These are phyloP conservation scores for Auxenochlorella pyrenoidosa DNA, from an alignment of 139 green algal species.

Conservation along the genomic window DNA sequence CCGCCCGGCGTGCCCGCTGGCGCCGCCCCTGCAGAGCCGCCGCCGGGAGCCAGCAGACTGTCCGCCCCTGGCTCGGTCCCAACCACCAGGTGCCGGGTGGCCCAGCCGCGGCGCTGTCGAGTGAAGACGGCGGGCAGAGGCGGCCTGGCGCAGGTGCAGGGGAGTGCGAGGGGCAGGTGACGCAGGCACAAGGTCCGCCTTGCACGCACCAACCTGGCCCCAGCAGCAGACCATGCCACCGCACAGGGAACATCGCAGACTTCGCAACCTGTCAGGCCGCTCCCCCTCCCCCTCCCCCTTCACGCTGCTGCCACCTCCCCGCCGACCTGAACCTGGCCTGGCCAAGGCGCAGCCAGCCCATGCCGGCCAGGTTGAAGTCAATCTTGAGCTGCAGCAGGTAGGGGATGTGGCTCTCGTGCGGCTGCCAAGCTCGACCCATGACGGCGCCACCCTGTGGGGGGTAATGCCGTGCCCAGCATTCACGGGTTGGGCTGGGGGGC, in stretches of 20 bases:
- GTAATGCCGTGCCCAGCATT: no score
- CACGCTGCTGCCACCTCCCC: neutral
- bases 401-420: constrained; percentile 93
- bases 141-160: constrained; percentile 5
- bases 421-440: constrained; percentile 79
- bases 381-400: constrained; percentile 97
- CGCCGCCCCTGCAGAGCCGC: neutral
- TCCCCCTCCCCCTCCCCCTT: no score
- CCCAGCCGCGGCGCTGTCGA: constrained; percentile 38
- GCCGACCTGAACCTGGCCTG: constrained; percentile 48
- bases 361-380: constrained; percentile 94
- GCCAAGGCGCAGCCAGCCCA: constrained; percentile 77
- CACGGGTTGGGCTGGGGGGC: no score
- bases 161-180: no score
- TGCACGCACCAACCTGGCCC: no score
- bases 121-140: constrained; percentile 16
- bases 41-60: constrained; percentile 2
- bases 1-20: constrained; percentile 3
- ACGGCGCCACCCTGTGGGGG: constrained; percentile 77
- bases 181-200: no score
- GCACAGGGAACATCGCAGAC: no score
- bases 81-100: constrained; percentile 28
- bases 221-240: no score
- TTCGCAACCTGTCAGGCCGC: no score
- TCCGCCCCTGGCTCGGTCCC: neutral